A percentile compares a stretch with the other conserved stretches of the same genome.
Conservation (phyloP, 805 yeast genomes). For the Candida gorgasii region DNA sequence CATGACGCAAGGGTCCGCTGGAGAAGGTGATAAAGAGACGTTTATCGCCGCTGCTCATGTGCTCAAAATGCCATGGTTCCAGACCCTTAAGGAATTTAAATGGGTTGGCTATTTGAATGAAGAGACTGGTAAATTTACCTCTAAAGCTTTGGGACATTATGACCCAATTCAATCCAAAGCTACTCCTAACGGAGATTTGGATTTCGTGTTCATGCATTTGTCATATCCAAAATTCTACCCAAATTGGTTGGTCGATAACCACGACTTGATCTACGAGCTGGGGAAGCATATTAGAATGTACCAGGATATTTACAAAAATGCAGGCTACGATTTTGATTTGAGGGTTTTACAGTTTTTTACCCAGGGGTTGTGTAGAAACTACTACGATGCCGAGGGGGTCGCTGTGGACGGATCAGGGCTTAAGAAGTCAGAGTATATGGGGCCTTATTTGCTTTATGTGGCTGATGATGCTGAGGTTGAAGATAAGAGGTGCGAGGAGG, state of each 20-base stretch:
- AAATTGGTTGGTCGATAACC: constrained; percentile 32
- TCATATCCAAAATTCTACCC: constrained; percentile 54
- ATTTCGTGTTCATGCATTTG: constrained; percentile 53
- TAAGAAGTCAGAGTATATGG: constrained; percentile 32
- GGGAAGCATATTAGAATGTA: constrained; percentile 44
- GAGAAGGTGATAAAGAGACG: constrained; percentile 82
- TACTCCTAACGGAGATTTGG: constrained; percentile 18
- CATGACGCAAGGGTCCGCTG: constrained; percentile 71
- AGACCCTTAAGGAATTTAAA: constrained; percentile 44
- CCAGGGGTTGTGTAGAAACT: constrained; percentile 38
- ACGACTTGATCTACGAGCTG: constrained; percentile 36
- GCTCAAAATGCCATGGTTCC: constrained; percentile 50
- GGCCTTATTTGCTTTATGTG: constrained; percentile 31
- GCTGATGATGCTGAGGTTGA: constrained; percentile 23
- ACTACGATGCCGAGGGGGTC: constrained; percentile 28
- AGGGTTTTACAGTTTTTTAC: constrained; percentile 39
- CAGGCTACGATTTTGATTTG: constrained; percentile 46
- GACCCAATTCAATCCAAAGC: constrained; percentile 36
- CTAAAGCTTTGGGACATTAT: constrained; percentile 40
- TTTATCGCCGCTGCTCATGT: constrained; percentile 68
- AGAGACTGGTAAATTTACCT: constrained; percentile 26
- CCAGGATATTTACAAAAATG: constrained; percentile 30
- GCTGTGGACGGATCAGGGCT: constrained; percentile 24
- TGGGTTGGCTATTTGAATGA: constrained; percentile 38
- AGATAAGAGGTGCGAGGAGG: constrained; percentile 31